phyloP scores from a whole-genome alignment of 768 basidiomycete species.

The Boletus subparvulus region DNA sequence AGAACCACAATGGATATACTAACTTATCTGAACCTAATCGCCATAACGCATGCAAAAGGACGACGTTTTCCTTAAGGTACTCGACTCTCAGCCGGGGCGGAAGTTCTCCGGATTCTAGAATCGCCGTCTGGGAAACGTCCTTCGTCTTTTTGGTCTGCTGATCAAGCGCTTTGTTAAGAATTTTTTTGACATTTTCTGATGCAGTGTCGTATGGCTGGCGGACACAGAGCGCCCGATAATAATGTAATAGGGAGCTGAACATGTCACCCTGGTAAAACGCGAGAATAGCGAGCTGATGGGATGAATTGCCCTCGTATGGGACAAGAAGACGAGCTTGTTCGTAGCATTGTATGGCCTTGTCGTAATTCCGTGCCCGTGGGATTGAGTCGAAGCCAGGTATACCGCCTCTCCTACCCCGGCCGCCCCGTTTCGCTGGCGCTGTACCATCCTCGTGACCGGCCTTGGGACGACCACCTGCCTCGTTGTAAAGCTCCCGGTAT shows the following conservation, averaged over 20 bases:
- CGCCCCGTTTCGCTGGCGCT: constrained; percentile 36
- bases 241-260: constrained; percentile 80
- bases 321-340: constrained; percentile 79
- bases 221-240: constrained; percentile 90
- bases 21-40: constrained; percentile 55
- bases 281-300: constrained; percentile 94
- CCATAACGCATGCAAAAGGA: constrained; percentile 79
- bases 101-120: constrained; percentile 32
- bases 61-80: constrained; percentile 68
- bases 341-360: constrained; percentile 77
- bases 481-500: constrained; percentile 89
- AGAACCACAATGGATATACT: constrained; percentile 20
- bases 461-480: constrained; percentile 59
- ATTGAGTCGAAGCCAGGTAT: constrained; percentile 42
- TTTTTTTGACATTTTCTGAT: constrained; percentile 75
- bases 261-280: constrained; percentile 80
- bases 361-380: constrained; percentile 65
- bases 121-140: constrained; percentile 37
- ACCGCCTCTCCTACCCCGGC: constrained; percentile 51
- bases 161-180: constrained; percentile 67
- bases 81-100: constrained; percentile 57
- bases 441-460: constrained; percentile 66
- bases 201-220: constrained; percentile 85
- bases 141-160: constrained; percentile 48
- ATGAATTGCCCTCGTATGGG: constrained; percentile 90